phyloP scores from a whole-genome alignment of 225 moss, liverwort and hornwort species.

The Thuidium tamariscinum region DNA sequence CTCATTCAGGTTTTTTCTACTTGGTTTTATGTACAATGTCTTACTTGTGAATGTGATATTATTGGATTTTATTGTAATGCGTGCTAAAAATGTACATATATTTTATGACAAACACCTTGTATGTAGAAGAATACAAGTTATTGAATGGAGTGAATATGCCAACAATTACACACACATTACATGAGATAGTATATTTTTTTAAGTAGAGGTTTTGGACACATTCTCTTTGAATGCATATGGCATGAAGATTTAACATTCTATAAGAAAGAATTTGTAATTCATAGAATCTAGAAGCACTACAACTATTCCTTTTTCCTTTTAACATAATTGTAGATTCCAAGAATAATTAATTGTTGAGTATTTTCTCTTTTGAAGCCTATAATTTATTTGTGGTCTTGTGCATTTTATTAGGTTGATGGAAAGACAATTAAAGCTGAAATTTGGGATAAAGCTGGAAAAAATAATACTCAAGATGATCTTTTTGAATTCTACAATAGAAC shows the following conservation, averaged over 20 bases:
- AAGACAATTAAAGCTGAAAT: background rate
- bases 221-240: background rate
- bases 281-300: background rate
- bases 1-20: background rate
- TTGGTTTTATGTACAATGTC: background rate
- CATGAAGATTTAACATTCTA: background rate
- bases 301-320: background rate
- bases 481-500: background rate
- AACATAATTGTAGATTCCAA: background rate
- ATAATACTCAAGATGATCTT: background rate
- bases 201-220: background rate
- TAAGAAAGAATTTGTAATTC: background rate
- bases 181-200: fast-evolving
- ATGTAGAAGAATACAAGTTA: background rate
- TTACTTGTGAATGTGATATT: background rate
- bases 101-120: background rate
- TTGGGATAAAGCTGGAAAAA: background rate
- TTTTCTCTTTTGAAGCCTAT: background rate
- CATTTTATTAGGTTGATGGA: background rate
- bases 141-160: too few relatives aligned
- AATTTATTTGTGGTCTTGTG: background rate
- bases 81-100: fast-evolving
- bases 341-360: background rate
- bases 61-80: background rate
- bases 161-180: background rate